A percentile compares a stretch with the other conserved stretches of the same genome.
These are phyloP conservation scores for Tolypocladium sp. DNA, from an alignment of 2,329 filamentous ascomycete species.

Conservation along the genomic window DNA sequence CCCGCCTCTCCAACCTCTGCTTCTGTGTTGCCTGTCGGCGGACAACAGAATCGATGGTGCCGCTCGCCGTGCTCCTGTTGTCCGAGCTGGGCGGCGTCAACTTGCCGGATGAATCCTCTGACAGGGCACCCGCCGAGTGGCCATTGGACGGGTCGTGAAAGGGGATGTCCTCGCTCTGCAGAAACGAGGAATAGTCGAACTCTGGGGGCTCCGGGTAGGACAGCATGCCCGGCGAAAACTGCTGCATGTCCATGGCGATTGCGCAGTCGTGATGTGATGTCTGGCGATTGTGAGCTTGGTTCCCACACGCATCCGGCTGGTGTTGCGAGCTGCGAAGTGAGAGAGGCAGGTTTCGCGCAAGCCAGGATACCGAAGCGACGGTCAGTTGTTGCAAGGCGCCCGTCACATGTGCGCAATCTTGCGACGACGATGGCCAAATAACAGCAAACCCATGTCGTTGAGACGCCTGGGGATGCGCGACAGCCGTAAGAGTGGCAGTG, in stretches of 20 bases:
- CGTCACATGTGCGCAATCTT: background rate
- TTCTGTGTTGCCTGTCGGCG: constrained; percentile 15
- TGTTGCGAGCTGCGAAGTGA: background rate
- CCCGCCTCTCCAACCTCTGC: constrained; percentile 43
- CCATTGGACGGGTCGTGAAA: constrained; percentile 10
- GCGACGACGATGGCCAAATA: background rate
- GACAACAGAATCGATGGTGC: constrained; percentile 6
- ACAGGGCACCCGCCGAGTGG: constrained; percentile 1
- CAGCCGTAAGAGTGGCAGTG: constrained; percentile 11
- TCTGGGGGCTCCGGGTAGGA: constrained; percentile 18
- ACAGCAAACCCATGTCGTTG: background rate
- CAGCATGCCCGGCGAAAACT: constrained; percentile 17
- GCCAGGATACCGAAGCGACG: background rate
- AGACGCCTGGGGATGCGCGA: background rate
- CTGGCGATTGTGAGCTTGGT: background rate
- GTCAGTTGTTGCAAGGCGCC: background rate
- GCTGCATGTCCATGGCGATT: constrained; percentile 18
- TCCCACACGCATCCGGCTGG: background rate
- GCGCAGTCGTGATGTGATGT: background rate
- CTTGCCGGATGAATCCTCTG: constrained; percentile 20
- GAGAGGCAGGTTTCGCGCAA: background rate
- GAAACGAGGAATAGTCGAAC: constrained; percentile 30
- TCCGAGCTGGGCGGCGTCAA: constrained; percentile 19
- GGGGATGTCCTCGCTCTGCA: constrained; percentile 18
- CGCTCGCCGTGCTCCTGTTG: constrained; percentile 12